These are phyloP conservation scores for Calonectria montana DNA, from an alignment of 2,329 filamentous ascomycete genomes.

Conservation along the genomic window DNA sequence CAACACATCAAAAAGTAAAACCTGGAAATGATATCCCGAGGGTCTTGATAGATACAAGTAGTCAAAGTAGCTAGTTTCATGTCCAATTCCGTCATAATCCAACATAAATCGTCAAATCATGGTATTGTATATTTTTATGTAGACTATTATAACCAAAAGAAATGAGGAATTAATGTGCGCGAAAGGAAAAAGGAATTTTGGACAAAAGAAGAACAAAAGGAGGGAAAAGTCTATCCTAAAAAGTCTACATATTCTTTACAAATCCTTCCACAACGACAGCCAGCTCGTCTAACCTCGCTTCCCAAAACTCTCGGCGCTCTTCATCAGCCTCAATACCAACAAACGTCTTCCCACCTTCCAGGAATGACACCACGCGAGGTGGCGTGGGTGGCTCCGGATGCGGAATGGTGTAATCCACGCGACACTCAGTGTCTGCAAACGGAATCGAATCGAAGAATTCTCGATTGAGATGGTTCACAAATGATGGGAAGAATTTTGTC, in stretches of 20 bases:
- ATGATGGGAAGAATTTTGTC: constrained; percentile 38
- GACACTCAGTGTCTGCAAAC: constrained; percentile 40
- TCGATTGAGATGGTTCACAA: constrained; percentile 44
- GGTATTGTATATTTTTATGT: not conserved
- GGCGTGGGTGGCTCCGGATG: constrained; percentile 40
- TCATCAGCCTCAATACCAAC: constrained; percentile 44
- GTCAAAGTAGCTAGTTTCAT: not conserved
- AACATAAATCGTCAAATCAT: not conserved
- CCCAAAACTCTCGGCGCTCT: constrained; percentile 42
- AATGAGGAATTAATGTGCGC: not conserved
- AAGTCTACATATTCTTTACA: constrained; percentile 21
- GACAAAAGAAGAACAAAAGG: not conserved
- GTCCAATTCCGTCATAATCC: not conserved
- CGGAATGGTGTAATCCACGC: constrained; percentile 42
- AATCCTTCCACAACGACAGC: constrained; percentile 33
- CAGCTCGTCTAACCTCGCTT: constrained; percentile 38
- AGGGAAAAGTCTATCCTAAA: not conserved
- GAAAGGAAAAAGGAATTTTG: not conserved
- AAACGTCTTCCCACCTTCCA: constrained; percentile 35
- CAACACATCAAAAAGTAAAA: too few species aligned
- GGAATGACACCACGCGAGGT: constrained; percentile 40
- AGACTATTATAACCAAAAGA: not conserved
- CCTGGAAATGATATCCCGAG: too few species aligned
- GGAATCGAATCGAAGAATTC: constrained; percentile 44
- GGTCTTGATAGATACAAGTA: too few species aligned